Conservation (phyloP, 2,329 filamentous ascomycete species). For the Byssothecium circinans region DNA sequence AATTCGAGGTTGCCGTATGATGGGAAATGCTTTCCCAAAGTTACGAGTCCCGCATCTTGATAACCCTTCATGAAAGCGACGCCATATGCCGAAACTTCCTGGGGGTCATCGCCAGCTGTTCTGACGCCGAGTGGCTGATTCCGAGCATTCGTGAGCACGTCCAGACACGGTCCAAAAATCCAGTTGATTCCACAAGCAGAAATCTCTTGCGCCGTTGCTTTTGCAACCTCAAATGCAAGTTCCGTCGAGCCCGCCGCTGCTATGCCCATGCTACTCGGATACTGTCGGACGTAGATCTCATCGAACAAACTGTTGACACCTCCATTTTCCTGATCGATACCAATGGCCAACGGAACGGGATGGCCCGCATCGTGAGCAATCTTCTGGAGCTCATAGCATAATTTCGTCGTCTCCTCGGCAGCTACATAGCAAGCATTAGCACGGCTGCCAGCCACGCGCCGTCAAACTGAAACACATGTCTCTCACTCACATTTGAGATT, state of each 20-base stretch:
- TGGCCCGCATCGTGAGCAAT: slow-evolving; percentile 91
- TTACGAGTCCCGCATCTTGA: slow-evolving; percentile 84
- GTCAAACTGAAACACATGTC: slow-evolving; percentile 11
- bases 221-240: slow-evolving; percentile 85
- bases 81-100: slow-evolving; percentile 90
- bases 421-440: slow-evolving; percentile 61
- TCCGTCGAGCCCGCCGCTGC: slow-evolving; percentile 87
- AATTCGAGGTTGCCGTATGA: slow-evolving; percentile 96
- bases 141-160: slow-evolving; percentile 89
- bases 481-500: slow-evolving; percentile 78
- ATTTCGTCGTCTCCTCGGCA: slow-evolving; percentile 81
- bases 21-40: slow-evolving; percentile 94
- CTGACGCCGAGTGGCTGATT: slow-evolving; percentile 90
- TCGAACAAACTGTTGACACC: slow-evolving; percentile 97
- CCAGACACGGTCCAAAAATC: slow-evolving; percentile 89
- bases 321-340: slow-evolving; percentile 95
- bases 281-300: slow-evolving; percentile 93
- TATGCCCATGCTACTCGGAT: slow-evolving; percentile 94
- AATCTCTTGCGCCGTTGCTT: slow-evolving; percentile 90
- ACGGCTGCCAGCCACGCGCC: slow-evolving; percentile 7
- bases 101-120: slow-evolving; percentile 88
- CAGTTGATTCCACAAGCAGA: slow-evolving; percentile 93
- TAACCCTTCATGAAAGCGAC: slow-evolving; percentile 91
- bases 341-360: slow-evolving; percentile 84
- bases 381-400: slow-evolving; percentile 89